phyloP scores from a whole-genome alignment of 2,329 filamentous ascomycete species.

The Alternaria solani region DNA sequence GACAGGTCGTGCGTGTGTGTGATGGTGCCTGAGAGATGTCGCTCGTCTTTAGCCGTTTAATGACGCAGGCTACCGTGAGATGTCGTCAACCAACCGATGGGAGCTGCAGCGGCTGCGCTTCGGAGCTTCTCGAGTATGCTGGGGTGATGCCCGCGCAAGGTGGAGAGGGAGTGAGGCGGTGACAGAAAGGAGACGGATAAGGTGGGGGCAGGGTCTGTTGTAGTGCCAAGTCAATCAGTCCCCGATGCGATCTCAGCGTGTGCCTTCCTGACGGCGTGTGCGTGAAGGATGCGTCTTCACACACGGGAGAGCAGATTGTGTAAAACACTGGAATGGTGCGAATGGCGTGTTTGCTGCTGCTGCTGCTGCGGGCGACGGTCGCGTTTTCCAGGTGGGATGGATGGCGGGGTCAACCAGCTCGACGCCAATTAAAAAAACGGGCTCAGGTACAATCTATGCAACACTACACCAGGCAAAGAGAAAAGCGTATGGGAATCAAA shows the following conservation, averaged over 20 bases:
- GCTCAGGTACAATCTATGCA: conserved; percentile 3
- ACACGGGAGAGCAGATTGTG: not conserved
- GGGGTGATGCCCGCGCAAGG: conserved; percentile 16
- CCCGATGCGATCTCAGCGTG: not conserved
- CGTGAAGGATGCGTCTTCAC: not conserved
- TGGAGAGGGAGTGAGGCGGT: conserved; percentile 20
- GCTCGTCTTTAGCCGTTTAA: conserved; percentile 7
- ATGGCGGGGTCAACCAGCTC: conserved; percentile 17
- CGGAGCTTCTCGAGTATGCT: conserved; percentile 9
- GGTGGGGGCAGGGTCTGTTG: conserved; percentile 20
- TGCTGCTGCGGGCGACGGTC: not conserved
- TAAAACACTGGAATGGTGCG: conserved; percentile 11
- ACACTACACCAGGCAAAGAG: not conserved
- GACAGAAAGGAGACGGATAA: conserved; percentile 22
- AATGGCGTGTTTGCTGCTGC: conserved; percentile 12
- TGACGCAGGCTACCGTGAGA: conserved; percentile 1
- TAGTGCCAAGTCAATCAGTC: conserved; percentile 14
- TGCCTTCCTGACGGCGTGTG: conserved; percentile 1
- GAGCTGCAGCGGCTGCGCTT: conserved; percentile 1
- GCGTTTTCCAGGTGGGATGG: conserved; percentile 16
- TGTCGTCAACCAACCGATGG: conserved; percentile 1
- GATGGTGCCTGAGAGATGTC: not conserved
- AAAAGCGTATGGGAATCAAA: not conserved
- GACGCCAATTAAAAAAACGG: conserved; percentile 5
- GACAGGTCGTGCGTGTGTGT: not conserved